Evolutionary conservation across 441 rosid species (phyloP).

Genomic region (Erysimum cheiri): DNA sequence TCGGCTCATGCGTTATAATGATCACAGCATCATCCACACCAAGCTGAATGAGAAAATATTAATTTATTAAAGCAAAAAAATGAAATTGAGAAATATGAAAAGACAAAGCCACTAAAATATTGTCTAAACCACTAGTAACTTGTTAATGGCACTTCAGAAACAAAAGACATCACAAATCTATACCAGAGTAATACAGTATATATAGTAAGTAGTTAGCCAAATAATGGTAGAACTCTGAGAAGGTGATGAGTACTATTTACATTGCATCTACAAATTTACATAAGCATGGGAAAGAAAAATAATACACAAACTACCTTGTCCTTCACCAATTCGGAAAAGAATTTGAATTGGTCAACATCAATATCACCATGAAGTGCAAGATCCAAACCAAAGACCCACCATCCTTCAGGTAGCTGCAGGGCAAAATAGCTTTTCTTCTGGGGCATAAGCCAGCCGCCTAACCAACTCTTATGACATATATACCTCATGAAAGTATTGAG

Average conservation of each 20-base stretch:
- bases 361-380: slow-evolving; percentile 98
- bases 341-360: slow-evolving; percentile 98
- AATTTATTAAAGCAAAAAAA: not conserved
- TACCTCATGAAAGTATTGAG: slow-evolving; percentile 98
- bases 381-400: slow-evolving; percentile 99
- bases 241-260: not conserved
- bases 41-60: slow-evolving; percentile 55
- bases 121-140: not conserved
- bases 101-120: slow-evolving; percentile 14
- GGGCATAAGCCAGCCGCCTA: slow-evolving; percentile 99
- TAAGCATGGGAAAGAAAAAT: slow-evolving; percentile 11
- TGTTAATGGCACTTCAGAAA: slow-evolving; percentile 9
- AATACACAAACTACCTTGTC: slow-evolving; percentile 63
- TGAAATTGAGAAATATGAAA: slow-evolving; percentile 12
- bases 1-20: slow-evolving; percentile 94
- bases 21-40: slow-evolving; percentile 82
- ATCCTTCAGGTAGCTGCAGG: slow-evolving; percentile 86
- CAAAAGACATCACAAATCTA: slow-evolving; percentile 4
- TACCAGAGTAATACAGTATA: not conserved
- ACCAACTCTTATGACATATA: slow-evolving; percentile 98
- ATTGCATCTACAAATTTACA: slow-evolving; percentile 19
- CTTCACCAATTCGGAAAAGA: slow-evolving; percentile 76
- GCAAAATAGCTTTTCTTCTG: slow-evolving; percentile 99
- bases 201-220: not conserved
- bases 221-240: slow-evolving; percentile 24